Conservation (phyloP, 1,139 yeast species). For the Candida sanyaensis region DNA sequence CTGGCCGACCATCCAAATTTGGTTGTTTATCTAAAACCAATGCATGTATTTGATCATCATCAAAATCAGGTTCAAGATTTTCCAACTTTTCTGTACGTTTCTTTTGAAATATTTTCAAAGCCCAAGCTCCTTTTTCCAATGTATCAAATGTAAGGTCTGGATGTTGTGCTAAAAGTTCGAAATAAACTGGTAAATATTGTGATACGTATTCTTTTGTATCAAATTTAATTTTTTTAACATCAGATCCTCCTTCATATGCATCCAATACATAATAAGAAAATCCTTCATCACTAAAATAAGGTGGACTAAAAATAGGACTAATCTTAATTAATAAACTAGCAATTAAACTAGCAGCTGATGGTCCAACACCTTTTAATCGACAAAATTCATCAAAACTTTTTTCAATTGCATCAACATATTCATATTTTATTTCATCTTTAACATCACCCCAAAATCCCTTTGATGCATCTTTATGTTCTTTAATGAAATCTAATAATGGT, state of each 20-base stretch:
- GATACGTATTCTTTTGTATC: slow-evolving; percentile 43
- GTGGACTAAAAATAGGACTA: slow-evolving; percentile 32
- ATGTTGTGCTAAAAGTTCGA: slow-evolving; percentile 17
- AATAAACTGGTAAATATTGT: slow-evolving; percentile 29
- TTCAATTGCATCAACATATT: slow-evolving; percentile 22
- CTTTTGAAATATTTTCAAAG: slow-evolving; percentile 32
- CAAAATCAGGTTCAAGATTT: slow-evolving; percentile 25
- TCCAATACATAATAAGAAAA: slow-evolving; percentile 38
- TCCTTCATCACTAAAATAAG: slow-evolving; percentile 53
- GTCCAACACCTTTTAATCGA: slow-evolving; percentile 49
- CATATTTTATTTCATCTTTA: slow-evolving; percentile 6
- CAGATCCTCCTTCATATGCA: slow-evolving; percentile 23
- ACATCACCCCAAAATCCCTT: slow-evolving; percentile 12
- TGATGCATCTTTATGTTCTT: slow-evolving; percentile 6
- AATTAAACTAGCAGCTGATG: slow-evolving; percentile 51
- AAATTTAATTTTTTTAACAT: slow-evolving; percentile 36
- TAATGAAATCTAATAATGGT: slow-evolving; percentile 21
- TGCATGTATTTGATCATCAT: slow-evolving; percentile 13
- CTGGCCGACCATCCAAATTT: slow-evolving; percentile 1
- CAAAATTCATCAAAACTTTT: slow-evolving; percentile 30
- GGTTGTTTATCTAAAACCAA: slow-evolving; percentile 8
- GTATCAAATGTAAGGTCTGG: slow-evolving; percentile 16
- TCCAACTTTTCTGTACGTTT: slow-evolving; percentile 25
- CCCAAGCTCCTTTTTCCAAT: slow-evolving; percentile 42
- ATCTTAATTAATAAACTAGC: slow-evolving; percentile 32